Conservation (phyloP, 495 filamentous ascomycete genomes). For the Talaromyces thailandensis region DNA sequence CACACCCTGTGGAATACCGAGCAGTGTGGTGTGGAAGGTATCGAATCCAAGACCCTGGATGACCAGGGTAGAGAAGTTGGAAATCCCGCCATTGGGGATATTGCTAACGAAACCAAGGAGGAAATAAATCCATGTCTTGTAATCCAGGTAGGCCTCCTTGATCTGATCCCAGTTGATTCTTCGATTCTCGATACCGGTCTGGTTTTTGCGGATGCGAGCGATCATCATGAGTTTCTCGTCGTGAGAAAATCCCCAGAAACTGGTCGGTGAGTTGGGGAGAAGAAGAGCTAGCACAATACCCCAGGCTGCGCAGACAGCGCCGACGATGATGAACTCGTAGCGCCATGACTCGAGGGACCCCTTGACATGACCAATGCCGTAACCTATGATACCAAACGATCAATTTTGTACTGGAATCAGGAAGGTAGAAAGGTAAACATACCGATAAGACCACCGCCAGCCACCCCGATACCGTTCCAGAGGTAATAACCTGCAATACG, state of each 20-base stretch:
- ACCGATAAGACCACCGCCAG: constrained; percentile 27
- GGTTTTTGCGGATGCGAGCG: constrained; percentile 41
- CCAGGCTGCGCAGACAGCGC: constrained; percentile 23
- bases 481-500: constrained; percentile 9
- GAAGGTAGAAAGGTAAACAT: background rate
- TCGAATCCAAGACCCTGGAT: constrained; percentile 26
- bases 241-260: constrained; percentile 24
- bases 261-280: constrained; percentile 42
- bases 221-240: constrained; percentile 41
- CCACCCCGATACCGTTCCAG: constrained; percentile 38
- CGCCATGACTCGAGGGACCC: constrained; percentile 21
- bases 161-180: constrained; percentile 42
- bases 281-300: constrained; percentile 30
- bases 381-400: constrained; percentile 28
- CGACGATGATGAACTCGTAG: constrained; percentile 25
- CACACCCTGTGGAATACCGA: constrained; percentile 18
- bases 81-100: constrained; percentile 25
- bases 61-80: constrained; percentile 19
- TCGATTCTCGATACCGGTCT: constrained; percentile 47
- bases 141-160: constrained; percentile 37
- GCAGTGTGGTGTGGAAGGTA: constrained; percentile 21
- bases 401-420: background rate
- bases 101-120: constrained; percentile 23
- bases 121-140: constrained; percentile 36
- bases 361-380: constrained; percentile 33